Evolutionary conservation across 2,329 filamentous ascomycete species (phyloP), one percentile per base, ranked within the genome.

Genomic region (Beauveria sp.): DNA sequence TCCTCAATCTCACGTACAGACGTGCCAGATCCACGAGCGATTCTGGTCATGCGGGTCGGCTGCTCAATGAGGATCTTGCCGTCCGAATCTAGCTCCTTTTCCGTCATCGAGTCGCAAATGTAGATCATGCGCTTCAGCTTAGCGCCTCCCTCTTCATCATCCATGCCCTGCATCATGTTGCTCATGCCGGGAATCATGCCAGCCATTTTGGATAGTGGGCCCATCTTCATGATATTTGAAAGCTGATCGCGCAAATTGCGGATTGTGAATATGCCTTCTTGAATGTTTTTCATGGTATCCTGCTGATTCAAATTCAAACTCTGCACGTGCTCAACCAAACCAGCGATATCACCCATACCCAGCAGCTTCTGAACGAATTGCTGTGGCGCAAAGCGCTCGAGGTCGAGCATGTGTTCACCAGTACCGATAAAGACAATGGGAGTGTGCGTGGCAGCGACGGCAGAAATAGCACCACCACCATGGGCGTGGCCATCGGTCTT

Each of bases 141-240:
- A 68, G 88, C 79, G 59, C 87, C 86, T n/a, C 93, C 93, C 70
- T 97, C 94, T 70, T 97, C 93, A 71, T 99, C 96, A 71, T 97
- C 92, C 84, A 97, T 94, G 44, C 91, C 91, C 58, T 91, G 88
- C 85, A 97, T 97, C 82, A 97, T 88, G 70, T 89, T 90, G 67
- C 89, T 89, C 74, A 99, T 88, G 30, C 94, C 94, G 0, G 94
- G 94, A 65, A 99, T 97, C 94, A 99, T 99, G 68, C 92, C 92
- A 0, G 93, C 96, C 85, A 99, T 96, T 73, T 99, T 97, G 20
- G 90, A 96, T 1, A 99, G 78, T 0, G 94, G 94, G 0, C 94
- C 94, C 94, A 99, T 97, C 79, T 99, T 99, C 92, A 97, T 97
- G 70, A 99, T 97, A 70, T 97, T 97, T 62, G 89, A 89, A 14